phyloP scores from a whole-genome alignment of 352 stramenopile genomes.

The Phytophthora vignae region DNA sequence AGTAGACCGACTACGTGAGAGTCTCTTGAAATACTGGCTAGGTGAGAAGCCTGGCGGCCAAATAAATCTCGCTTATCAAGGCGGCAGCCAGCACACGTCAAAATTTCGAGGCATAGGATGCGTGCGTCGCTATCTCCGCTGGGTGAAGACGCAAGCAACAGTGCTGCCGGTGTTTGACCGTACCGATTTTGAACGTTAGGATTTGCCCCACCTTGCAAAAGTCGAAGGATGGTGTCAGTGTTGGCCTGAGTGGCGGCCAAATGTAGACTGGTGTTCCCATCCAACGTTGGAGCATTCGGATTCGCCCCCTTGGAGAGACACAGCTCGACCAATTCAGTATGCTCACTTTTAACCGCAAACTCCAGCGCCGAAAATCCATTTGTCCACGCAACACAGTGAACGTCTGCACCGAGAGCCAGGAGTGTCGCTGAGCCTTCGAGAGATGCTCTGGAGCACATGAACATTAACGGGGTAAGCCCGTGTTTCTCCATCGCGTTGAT shows the following conservation, averaged over 20 bases:
- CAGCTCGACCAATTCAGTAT: constrained; percentile 67
- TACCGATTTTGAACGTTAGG: constrained; percentile 75
- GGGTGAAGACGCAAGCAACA: constrained; percentile 55
- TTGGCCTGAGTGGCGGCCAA: constrained; percentile 57
- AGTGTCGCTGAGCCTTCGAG: constrained; percentile 78
- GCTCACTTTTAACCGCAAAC: constrained; percentile 54
- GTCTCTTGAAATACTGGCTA: constrained; percentile 55
- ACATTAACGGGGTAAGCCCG: constrained; percentile 83
- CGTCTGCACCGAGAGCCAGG: constrained; percentile 72
- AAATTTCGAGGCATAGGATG: constrained; percentile 59
- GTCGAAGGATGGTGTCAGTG: constrained; percentile 55
- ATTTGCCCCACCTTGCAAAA: constrained; percentile 67
- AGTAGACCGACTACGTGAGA: constrained; percentile 43
- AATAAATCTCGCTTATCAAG: constrained; percentile 71
- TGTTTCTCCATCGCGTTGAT: constrained; percentile 70
- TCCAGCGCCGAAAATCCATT: constrained; percentile 78
- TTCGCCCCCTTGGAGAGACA: constrained; percentile 73
- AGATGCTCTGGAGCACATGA: constrained; percentile 66
- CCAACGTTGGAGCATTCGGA: constrained; percentile 64
- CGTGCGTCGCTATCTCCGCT: constrained; percentile 29
- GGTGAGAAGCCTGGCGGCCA: constrained; percentile 64
- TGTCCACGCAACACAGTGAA: constrained; percentile 74
- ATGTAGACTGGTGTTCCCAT: constrained; percentile 81
- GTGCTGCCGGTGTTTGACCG: constrained; percentile 66
- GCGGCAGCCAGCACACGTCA: constrained; percentile 56